Evolutionary conservation across 1,139 yeast genomes (phyloP).

Genomic region (Scheffersomyces insectosa): DNA sequence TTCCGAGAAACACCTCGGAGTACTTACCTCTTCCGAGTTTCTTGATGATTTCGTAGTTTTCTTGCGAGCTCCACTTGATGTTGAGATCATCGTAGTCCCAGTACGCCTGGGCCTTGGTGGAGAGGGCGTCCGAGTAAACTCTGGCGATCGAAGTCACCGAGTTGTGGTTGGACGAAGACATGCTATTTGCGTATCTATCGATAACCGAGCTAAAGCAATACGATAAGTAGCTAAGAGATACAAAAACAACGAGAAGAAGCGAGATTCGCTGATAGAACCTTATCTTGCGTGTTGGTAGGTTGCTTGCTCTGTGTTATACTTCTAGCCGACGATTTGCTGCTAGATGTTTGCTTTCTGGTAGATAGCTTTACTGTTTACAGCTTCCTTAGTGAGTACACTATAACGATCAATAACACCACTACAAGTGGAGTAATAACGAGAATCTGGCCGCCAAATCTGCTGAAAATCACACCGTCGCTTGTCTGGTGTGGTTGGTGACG

Average conservation of each 20-base stretch:
- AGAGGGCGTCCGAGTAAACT: slow-evolving; percentile 46
- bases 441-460: no score
- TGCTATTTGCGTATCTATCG: neutral
- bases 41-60: slow-evolving; percentile 46
- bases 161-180: slow-evolving; percentile 7
- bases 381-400: no score
- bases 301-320: no score
- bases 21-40: slow-evolving; percentile 52
- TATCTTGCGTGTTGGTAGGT: neutral
- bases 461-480: no score
- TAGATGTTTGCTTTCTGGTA: no score
- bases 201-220: neutral
- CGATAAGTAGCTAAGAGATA: slow-evolving; percentile 8
- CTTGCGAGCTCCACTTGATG: slow-evolving; percentile 50
- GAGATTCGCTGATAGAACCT: slow-evolving; percentile 6
- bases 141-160: slow-evolving; percentile 35
- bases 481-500: no score
- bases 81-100: slow-evolving; percentile 52
- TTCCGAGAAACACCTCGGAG: slow-evolving; percentile 56
- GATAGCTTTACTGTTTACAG: no score
- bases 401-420: no score
- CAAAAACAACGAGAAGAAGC: slow-evolving; percentile 8
- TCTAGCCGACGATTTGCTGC: no score
- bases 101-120: slow-evolving; percentile 43
- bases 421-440: no score